Evolutionary conservation across 2,329 filamentous ascomycete species (phyloP), one percentile per base, ranked within the genome.

Genomic region (Juglanconis oblonga): DNA sequence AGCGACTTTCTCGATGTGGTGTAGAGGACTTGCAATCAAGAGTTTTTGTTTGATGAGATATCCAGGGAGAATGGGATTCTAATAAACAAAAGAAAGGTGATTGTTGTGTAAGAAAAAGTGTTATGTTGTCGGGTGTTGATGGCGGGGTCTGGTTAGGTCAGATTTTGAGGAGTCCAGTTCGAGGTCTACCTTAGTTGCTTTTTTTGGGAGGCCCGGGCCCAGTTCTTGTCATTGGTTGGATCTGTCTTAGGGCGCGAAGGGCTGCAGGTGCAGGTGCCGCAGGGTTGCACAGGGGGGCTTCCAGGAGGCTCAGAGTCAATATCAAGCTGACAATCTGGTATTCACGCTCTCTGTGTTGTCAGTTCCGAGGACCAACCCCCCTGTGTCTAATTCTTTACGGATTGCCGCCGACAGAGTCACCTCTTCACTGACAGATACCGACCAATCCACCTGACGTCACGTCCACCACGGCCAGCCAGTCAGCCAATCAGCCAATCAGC

Each of bases 1-100:
- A 55, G 62, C 59, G 59, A 61, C 55, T 57, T 58, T 55, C 52
- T 61, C 59, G 50, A 44, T 57, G 31, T 38, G 54, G 48, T n/a
- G 42, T 49, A 35, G 31, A 38, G 44, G 13, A 51, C 47, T 42
- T 44, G 51, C 53, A 60, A 48, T 53, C 57, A 52, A 57, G 53
- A 31, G n/a, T 52, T 52, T 36, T 51, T 32, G 24, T 35, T 45
- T 11, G 42, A 35, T 38, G 42, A 4, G 35, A 35, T 1, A 45
- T 14, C 31, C 40, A 31, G 53, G 49, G 31, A 36, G 24, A 44
- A 8, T 45, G 29, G 52, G 51, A 56, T 49, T 35, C 58, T 52
- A 52, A 55, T 32, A 33, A 48, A 60, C 42, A 51, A 59, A 52
- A n/a, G 36, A 57, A 51, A 49, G 32, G 24, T 31, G 29, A 4